Conservation (phyloP, 768 basidiomycete species). For the Daedaleopsis sinensis region DNA sequence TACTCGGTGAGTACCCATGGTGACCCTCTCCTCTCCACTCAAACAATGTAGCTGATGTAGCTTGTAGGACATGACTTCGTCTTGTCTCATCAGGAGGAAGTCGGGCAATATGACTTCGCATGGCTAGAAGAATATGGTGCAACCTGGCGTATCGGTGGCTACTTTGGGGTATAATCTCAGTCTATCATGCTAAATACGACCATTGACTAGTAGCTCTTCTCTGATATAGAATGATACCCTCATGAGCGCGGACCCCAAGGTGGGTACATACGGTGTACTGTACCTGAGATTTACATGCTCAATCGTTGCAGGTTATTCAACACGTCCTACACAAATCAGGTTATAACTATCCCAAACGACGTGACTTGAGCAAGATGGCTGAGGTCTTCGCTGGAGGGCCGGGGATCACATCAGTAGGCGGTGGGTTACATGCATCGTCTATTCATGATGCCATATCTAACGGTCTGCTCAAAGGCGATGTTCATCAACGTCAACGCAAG, state of each 20-base stretch:
- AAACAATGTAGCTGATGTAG: no score
- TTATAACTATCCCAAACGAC: constrained; percentile 5
- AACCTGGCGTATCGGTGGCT: constrained; percentile 1
- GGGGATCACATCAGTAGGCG: not conserved
- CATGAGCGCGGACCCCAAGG: constrained; percentile 9
- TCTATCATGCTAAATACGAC: not conserved
- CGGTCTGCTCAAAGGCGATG: no score
- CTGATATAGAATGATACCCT: not conserved
- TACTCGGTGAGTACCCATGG: no score
- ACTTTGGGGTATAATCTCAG: not conserved
- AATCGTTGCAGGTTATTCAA: not conserved
- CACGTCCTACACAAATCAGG: constrained; percentile 10
- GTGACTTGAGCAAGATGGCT: not conserved
- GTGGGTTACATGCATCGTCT: no score
- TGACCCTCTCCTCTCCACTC: no score
- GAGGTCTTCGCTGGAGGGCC: not conserved
- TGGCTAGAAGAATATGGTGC: not conserved
- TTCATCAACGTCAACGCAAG: constrained; percentile 9
- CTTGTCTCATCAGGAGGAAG: not conserved
- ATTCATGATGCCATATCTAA: no score
- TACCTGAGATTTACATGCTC: not conserved
- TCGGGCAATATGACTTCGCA: not conserved
- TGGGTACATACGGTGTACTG: not conserved
- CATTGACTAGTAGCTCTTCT: not conserved
- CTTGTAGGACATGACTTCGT: not conserved